Conservation (phyloP, 2,329 filamentous ascomycete genomes). For the Colletotrichum tabaci region DNA sequence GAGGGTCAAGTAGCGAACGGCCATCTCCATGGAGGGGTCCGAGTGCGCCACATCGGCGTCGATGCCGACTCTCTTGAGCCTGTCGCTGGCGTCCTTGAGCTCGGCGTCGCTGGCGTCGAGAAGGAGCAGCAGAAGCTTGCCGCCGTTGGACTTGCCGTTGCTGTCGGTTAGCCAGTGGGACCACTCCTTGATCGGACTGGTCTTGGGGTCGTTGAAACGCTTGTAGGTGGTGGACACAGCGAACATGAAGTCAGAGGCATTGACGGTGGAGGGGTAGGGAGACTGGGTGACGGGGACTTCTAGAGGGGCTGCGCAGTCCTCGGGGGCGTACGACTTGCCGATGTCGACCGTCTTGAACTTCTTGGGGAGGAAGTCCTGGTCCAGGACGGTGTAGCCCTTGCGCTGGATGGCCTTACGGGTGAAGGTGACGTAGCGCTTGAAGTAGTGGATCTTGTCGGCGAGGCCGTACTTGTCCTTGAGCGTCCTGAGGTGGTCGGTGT, state of each 20-base stretch:
- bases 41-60: slow-evolving; percentile 71
- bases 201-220: slow-evolving; percentile 66
- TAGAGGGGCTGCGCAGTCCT: slow-evolving; percentile 64
- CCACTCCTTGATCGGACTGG: slow-evolving; percentile 71
- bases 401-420: slow-evolving; percentile 64
- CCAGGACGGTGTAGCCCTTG: slow-evolving; percentile 66
- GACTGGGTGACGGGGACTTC: slow-evolving; percentile 67
- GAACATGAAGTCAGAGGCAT: slow-evolving; percentile 71
- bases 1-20: slow-evolving; percentile 70
- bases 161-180: slow-evolving; percentile 73
- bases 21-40: slow-evolving; percentile 69
- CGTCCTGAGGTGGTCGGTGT: slow-evolving; percentile 61
- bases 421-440: slow-evolving; percentile 69
- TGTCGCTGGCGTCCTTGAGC: slow-evolving; percentile 63
- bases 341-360: slow-evolving; percentile 65
- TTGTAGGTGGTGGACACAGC: slow-evolving; percentile 72
- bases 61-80: slow-evolving; percentile 65
- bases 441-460: slow-evolving; percentile 67
- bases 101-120: slow-evolving; percentile 67
- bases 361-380: slow-evolving; percentile 62
- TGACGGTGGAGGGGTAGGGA: slow-evolving; percentile 64
- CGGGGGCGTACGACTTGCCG: slow-evolving; percentile 56
- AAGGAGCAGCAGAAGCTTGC: slow-evolving; percentile 68
- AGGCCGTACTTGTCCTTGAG: slow-evolving; percentile 64
- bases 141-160: slow-evolving; percentile 69